phyloP scores from a whole-genome alignment of 1,139 yeast genomes.

The Sugiyamaella neomexicana region DNA sequence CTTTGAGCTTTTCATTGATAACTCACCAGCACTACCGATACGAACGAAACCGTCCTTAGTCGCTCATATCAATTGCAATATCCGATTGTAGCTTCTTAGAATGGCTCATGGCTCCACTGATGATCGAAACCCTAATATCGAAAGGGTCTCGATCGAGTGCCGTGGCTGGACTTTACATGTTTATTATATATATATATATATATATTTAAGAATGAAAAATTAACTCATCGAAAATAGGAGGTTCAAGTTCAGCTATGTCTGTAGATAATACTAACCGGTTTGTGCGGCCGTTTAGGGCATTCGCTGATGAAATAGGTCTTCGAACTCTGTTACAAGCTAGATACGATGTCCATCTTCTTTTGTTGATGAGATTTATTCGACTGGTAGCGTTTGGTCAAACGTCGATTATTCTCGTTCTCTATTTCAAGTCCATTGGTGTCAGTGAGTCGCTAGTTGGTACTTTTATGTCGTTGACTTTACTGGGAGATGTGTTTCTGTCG shows the following conservation, averaged over 20 bases:
- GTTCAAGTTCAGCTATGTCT: not conserved
- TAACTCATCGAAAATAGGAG: too few relatives aligned
- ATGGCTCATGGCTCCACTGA: too few relatives aligned
- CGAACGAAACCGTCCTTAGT: too few relatives aligned
- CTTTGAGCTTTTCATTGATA: too few relatives aligned
- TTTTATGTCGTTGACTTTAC: slow-evolving; percentile 72
- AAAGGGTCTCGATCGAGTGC: too few relatives aligned
- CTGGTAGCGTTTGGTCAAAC: slow-evolving; percentile 72
- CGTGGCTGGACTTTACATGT: too few relatives aligned
- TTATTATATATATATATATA: too few relatives aligned
- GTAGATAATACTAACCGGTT: not conserved
- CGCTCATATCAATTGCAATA: too few relatives aligned
- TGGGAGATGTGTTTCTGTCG: slow-evolving; percentile 72
- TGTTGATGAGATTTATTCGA: slow-evolving; percentile 65
- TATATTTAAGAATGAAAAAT: too few relatives aligned
- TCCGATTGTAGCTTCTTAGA: too few relatives aligned
- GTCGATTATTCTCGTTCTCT: slow-evolving; percentile 69
- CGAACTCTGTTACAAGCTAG: slow-evolving; percentile 10
- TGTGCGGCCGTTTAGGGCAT: slow-evolving; percentile 3
- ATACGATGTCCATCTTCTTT: slow-evolving; percentile 59
- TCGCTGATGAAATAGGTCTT: slow-evolving; percentile 8
- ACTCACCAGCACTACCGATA: too few relatives aligned
- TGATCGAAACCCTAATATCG: too few relatives aligned
- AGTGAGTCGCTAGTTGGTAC: slow-evolving; percentile 59
- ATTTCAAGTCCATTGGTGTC: slow-evolving; percentile 54